Base-by-base conservation (phyloP, 2,329 filamentous ascomycete species). In the Cladosporium sp. region DNA sequence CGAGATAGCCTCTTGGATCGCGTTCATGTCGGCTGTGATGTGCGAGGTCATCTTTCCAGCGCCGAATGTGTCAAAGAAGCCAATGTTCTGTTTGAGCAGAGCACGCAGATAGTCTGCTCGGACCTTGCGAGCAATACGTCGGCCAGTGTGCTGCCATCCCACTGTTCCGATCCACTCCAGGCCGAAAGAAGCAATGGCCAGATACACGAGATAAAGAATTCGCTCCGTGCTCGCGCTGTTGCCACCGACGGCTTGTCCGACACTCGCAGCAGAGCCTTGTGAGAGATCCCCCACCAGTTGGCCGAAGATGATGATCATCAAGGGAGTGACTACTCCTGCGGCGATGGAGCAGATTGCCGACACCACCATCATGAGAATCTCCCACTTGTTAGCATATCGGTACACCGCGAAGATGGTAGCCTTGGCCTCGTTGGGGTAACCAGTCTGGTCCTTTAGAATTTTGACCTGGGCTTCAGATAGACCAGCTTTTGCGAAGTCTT, bases 61-160 rank as follows among this genome's bases (percentile, higher is more conserved):
- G 52, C 73, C 65, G 13, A 92, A 48, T 12, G 71, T 70, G 52
- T 80, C 77, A 54, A 77, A 76, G 57, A 75, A 80, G 6, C 73
- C 66, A 55, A 77, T 74, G 44, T 79, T 76, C 60, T 78, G 71
- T 22, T 76, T 72, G 18, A 80, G 62, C 7, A 75, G 68, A 53
- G 71, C 70, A 34, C 73, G 63, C 11, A 80, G 64, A 29, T 78
- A 67, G 27, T 68, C 66, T 51, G 73, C 71, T 40, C 76, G 68
- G 3, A 77, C 63, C 29, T 70, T 70, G 49, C 74, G 66, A 9
- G 74, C 73, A 7, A 79, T 69, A 36, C 72, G 56, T 77, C 74
- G 13, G 75, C 75, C 17, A 75, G 68, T 13, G 77, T 65, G 2
- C 72, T 73, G 70, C 75, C 79, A 49, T 70, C 73, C 24, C 72